Percentiles rank a stretch among this genome's conserved stretches.
These are phyloP conservation scores for Hericium alpestre DNA, from an alignment of 768 basidiomycete genomes.

Conservation along the genomic window DNA sequence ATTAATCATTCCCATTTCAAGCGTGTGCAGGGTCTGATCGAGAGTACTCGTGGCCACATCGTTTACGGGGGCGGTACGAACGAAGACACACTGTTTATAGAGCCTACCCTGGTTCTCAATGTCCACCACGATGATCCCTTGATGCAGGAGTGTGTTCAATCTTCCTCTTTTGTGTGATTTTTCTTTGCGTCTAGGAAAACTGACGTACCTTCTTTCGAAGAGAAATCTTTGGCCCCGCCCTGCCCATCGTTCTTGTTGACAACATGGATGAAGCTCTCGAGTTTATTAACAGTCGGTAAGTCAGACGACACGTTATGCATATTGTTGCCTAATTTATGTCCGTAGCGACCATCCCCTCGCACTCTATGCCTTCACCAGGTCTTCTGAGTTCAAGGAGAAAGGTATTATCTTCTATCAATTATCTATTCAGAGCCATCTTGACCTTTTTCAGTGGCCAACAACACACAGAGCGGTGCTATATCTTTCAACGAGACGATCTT, in stretches of 20 bases:
- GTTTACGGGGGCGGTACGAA: conserved; percentile 56
- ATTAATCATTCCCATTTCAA: conserved; percentile 41
- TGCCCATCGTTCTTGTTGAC: conserved; percentile 63
- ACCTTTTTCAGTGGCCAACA: conserved; percentile 41
- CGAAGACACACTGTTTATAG: conserved; percentile 46
- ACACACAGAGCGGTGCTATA: conserved; percentile 59
- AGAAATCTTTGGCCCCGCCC: conserved; percentile 74
- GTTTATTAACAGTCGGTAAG: conserved; percentile 48
- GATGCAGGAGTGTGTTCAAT: conserved; percentile 54
- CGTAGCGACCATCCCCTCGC: conserved; percentile 63
- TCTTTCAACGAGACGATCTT: conserved; percentile 60
- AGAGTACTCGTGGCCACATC: conserved; percentile 56
- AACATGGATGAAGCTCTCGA: conserved; percentile 58
- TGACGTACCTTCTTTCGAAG: conserved; percentile 23
- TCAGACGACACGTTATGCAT: neutral
- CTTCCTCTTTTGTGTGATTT: neutral
- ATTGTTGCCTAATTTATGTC: neutral
- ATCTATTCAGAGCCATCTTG: neutral
- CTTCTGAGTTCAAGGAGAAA: conserved; percentile 46
- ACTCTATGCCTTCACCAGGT: conserved; percentile 64
- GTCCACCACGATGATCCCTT: conserved; percentile 54
- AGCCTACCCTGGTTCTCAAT: conserved; percentile 61
- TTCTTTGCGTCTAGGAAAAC: neutral
- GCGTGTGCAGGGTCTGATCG: conserved; percentile 52
- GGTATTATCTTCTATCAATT: conserved; percentile 24